Conservation (phyloP, 495 filamentous ascomycete species). For the Penicillium arizonense region DNA sequence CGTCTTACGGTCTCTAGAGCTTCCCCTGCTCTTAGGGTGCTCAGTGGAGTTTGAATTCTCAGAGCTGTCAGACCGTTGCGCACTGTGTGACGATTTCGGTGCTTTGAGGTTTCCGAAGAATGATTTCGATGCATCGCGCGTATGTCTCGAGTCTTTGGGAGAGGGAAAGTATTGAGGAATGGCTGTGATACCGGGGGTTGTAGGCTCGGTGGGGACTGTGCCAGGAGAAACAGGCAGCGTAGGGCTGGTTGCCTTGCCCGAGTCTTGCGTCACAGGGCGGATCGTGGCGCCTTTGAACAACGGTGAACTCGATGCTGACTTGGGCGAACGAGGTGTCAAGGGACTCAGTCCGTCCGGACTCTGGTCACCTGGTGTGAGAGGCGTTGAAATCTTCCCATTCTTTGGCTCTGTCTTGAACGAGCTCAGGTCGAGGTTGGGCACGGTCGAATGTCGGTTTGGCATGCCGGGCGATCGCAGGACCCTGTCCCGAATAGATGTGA, state of each 20-base stretch:
- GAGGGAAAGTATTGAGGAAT: slow-evolving; percentile 55
- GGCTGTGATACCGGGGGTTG: slow-evolving; percentile 51
- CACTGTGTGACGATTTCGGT: slow-evolving; percentile 50
- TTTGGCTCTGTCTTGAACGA: slow-evolving; percentile 32
- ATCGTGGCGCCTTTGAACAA: slow-evolving; percentile 44
- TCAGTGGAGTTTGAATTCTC: slow-evolving; percentile 38
- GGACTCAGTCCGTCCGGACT: slow-evolving; percentile 43
- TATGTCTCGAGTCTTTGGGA: slow-evolving; percentile 47
- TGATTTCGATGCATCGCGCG: slow-evolving; percentile 52
- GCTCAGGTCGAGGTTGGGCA: slow-evolving; percentile 47
- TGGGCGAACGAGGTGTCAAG: slow-evolving; percentile 44
- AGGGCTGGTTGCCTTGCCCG: slow-evolving; percentile 33
- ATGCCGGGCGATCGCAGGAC: slow-evolving; percentile 32
- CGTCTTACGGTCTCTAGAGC: slow-evolving; percentile 40
- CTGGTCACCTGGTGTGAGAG: slow-evolving; percentile 36
- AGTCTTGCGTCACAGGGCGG: slow-evolving; percentile 44
- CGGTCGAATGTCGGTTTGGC: slow-evolving; percentile 40
- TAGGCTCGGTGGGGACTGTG: slow-evolving; percentile 24
- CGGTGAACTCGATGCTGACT: slow-evolving; percentile 41
- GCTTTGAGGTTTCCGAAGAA: slow-evolving; percentile 59
- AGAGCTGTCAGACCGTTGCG: slow-evolving; percentile 42
- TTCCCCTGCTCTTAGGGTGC: slow-evolving; percentile 42
- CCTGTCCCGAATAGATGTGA: slow-evolving; percentile 2
- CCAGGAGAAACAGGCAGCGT: slow-evolving; percentile 32
- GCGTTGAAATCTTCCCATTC: slow-evolving; percentile 31